Percentiles rank a stretch among this genome's conserved stretches.
Evolutionary conservation across 2,329 filamentous ascomycete species (phyloP).

Genomic region (Colletotrichum paranaense): DNA sequence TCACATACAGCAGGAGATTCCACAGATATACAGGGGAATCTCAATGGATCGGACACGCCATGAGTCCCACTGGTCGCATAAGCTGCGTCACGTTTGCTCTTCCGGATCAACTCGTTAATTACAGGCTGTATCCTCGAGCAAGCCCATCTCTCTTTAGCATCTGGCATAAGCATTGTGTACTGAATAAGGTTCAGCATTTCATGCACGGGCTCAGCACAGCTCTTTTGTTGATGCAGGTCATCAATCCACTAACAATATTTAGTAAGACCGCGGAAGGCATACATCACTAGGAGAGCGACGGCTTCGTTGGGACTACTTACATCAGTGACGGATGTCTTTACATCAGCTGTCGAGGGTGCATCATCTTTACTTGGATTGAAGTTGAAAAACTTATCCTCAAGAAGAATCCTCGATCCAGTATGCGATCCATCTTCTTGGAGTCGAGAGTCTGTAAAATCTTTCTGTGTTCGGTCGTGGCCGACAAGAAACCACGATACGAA

Average conservation of each 20-base stretch:
- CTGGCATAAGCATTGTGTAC: background rate
- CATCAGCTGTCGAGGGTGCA: background rate
- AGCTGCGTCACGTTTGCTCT: background rate
- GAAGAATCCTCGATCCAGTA: background rate
- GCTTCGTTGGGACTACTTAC: background rate
- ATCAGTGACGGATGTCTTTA: background rate
- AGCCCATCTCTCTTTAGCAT: background rate
- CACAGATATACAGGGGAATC: background rate
- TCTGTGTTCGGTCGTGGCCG: background rate
- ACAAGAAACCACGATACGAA: constrained; percentile 16
- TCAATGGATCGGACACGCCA: background rate
- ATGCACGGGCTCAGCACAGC: background rate
- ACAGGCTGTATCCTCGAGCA: background rate
- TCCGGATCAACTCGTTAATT: background rate
- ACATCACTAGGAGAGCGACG: background rate
- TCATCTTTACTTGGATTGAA: background rate
- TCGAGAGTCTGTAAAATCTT: background rate
- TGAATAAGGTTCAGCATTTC: background rate
- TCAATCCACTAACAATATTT: background rate
- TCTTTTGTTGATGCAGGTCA: background rate
- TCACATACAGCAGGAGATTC: background rate
- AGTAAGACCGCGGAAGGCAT: background rate
- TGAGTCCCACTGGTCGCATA: background rate
- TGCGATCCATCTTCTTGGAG: background rate
- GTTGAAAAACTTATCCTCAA: background rate